phyloP scores from a whole-genome alignment of 2,329 filamentous ascomycete species.

The Tolypocladium endophyticum region DNA sequence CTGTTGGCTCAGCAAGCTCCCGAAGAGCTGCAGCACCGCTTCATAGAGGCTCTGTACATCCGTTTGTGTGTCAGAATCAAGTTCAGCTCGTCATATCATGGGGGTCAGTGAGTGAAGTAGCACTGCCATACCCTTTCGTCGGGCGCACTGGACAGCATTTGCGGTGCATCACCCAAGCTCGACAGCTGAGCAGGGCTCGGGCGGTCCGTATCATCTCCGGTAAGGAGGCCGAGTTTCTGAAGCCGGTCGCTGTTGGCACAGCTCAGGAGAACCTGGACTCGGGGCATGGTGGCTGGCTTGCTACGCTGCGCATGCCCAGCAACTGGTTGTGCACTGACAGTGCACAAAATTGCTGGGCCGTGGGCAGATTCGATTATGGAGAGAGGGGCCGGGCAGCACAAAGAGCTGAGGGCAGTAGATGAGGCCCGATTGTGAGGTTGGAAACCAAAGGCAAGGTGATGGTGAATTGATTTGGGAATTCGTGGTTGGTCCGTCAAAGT shows the following conservation, averaged over 20 bases:
- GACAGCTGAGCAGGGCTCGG: background rate
- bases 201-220: background rate
- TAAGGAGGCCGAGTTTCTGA: background rate
- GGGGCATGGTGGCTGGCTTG: background rate
- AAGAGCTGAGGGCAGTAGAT: background rate
- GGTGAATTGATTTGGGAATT: background rate
- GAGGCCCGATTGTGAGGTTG: background rate
- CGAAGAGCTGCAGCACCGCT: slow-evolving; percentile 2
- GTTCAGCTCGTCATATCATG: background rate
- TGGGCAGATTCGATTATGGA: background rate
- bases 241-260: background rate
- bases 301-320: background rate
- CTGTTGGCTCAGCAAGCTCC: background rate
- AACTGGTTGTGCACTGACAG: background rate
- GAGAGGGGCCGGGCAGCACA: background rate
- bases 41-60: slow-evolving; percentile 2
- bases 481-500: background rate
- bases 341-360: background rate
- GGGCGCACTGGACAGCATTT: background rate
- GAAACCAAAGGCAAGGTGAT: background rate
- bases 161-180: background rate
- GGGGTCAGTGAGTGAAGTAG: too few relatives aligned
- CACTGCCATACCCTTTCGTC: background rate
- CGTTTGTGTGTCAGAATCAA: background rate
- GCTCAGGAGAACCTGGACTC: background rate